These are phyloP conservation scores for Toxoplasma gondii DNA, from an alignment of 169 alveolate genomes.

Conservation along the genomic window DNA sequence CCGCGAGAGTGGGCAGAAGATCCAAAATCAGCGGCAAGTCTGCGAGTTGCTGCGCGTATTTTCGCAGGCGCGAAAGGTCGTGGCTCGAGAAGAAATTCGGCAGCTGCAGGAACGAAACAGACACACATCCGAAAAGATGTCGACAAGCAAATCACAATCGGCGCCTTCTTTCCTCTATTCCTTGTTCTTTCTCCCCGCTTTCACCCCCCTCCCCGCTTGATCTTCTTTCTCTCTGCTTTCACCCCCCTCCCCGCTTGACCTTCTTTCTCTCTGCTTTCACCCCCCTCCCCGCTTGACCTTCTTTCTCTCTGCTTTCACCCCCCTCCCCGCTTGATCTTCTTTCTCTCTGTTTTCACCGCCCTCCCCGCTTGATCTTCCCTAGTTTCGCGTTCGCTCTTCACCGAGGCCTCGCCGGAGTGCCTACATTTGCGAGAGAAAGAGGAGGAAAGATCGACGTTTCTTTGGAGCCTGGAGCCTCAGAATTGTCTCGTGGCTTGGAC, in stretches of 20 bases:
- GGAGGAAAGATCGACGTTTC: not conserved
- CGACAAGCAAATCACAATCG: not conserved
- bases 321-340: too few relatives aligned
- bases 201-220: not conserved
- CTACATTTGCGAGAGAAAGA: not conserved
- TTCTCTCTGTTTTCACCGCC: too few relatives aligned
- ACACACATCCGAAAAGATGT: too few relatives aligned
- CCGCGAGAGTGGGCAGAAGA: slow-evolving; percentile 54
- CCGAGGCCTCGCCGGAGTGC: not conserved
- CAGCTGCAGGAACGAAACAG: slow-evolving; percentile 20
- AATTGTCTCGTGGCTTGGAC: not conserved
- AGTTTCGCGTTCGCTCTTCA: too few relatives aligned
- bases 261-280: too few relatives aligned
- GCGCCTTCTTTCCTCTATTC: too few relatives aligned
- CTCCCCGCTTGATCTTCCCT: too few relatives aligned
- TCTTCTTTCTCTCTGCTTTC: too few relatives aligned
- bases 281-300: too few relatives aligned
- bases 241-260: too few relatives aligned
- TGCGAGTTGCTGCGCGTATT: slow-evolving; percentile 68
- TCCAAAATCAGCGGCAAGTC: slow-evolving; percentile 65
- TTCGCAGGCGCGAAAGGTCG: slow-evolving; percentile 64
- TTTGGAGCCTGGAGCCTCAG: not conserved
- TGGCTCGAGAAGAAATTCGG: slow-evolving; percentile 49
- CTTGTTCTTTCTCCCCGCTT: too few relatives aligned
- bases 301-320: too few relatives aligned